Evolutionary conservation across 345 rosid genomes (phyloP).

Genomic region (Carallia pectinifolia): DNA sequence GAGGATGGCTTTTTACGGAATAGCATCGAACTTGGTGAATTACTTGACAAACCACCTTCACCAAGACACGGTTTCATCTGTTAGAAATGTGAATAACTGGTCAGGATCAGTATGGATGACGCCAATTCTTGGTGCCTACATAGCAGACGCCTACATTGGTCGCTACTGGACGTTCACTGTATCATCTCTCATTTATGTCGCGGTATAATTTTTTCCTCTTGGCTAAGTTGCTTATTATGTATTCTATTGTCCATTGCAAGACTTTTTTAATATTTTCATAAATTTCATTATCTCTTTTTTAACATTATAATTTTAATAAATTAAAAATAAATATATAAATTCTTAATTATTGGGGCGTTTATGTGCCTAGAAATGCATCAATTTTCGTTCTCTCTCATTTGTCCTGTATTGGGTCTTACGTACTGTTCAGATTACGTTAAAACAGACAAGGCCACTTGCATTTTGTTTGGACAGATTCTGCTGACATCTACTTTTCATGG

Average conservation of each 20-base stretch:
- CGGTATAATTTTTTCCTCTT: constrained; percentile 35
- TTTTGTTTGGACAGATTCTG: constrained; percentile 27
- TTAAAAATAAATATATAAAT: too few species aligned
- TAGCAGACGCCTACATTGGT: constrained; percentile 86
- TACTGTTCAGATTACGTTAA: too few species aligned
- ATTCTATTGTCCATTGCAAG: too few species aligned
- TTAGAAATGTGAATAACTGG: constrained; percentile 91
- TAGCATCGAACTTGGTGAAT: constrained; percentile 78
- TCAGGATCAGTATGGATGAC: constrained; percentile 93
- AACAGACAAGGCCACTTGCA: constrained; percentile 10
- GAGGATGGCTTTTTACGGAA: constrained; percentile 92
- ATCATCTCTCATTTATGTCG: constrained; percentile 73
- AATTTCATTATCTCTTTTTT: too few species aligned
- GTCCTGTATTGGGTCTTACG: too few species aligned
- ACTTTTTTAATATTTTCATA: too few species aligned
- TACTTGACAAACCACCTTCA: constrained; percentile 78
- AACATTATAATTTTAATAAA: too few species aligned
- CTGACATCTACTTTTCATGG: constrained; percentile 13
- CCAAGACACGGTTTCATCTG: constrained; percentile 79
- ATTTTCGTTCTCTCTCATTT: too few species aligned
- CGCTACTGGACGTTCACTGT: constrained; percentile 95
- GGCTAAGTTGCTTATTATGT: too few species aligned
- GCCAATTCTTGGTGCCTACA: constrained; percentile 82
- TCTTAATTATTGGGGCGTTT: too few species aligned
- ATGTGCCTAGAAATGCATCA: too few species aligned